Evolutionary conservation across 192 early-diverging fungal species (phyloP), one percentile per base, ranked within the genome.

Genomic region (Diversispora eburnea): DNA sequence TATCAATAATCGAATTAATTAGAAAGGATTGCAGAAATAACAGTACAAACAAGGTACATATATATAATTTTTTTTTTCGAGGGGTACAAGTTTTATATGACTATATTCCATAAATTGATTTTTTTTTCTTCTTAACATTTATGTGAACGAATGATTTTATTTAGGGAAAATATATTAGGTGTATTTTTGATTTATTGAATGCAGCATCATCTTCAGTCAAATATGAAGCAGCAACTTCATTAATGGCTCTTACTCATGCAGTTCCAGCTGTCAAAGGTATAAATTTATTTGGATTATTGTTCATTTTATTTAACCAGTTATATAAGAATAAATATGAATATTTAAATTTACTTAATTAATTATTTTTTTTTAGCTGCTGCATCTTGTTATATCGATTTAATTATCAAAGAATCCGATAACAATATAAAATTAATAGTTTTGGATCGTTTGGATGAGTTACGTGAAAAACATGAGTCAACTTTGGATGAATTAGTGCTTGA

Each of bases 401-500:
- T 92, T 66, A 82, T 92, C 19, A 94, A 95, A 79, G 98, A 94
- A 76, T 89, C 96, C 8, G 98, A 99, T 77, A 99, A 98, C 83
- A 99, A 99, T 78, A 89, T 99, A 58, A 98, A 98, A 80, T 80
- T 99, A 68, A 98, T 95, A 81, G 95, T 98, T 8, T 84, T 99
- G 55, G 93, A 95, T 77, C 88, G 92, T 39, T 80, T 99, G 42
- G 88, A 91, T 60, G 96, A 97, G 73, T 79, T 99, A 75, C 91
- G 92, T 61, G 86, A 87, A 68, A 94, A 95, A 77, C 92, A 98
- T 77, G 93, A 92, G 54, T 85, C 90, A 73, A 88, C 95, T 39
- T 78, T 98, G 54, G 95, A 95, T 75, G 94, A 96, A 68, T 80
- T 95, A 56, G 94, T 94, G n/a, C 95, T 98, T 92, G 98, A 99